Base-by-base conservation (phyloP, 2,329 filamentous ascomycete species). In the Dryadomyces quercus-mongolicae region DNA sequence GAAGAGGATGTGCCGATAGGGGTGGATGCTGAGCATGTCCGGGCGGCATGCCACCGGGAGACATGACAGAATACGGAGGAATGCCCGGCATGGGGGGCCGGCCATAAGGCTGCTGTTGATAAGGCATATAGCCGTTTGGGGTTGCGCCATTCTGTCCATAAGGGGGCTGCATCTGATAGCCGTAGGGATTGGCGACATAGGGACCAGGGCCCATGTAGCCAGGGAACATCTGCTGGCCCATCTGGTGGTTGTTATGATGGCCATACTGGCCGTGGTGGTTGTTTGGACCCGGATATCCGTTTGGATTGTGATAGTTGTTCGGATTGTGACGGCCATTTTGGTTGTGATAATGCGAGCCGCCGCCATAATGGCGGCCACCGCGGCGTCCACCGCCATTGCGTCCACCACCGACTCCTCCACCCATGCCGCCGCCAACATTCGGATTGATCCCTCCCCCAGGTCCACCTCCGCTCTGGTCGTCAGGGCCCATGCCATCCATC, bases 111-210 rank as follows among this genome's bases (percentile, higher is more conserved):
- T 70, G 67, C 56, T 70, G 67, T 55, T 70, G 73, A 60, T 78
- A 78, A 18, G 72, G 70, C 62, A 74, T 68, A 61, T 77, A 78
- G 31, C 68, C 70, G 20, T 59, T 59, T 7, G 69, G 65, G 62
- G 79, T 72, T 47, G 64, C 70, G 16, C 67, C 69, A 59, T 70
- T 74, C 62, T 81, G 82, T 62, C 44, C 34, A n/a, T 85, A 80
- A 50, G 71, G 80, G 58, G 78, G 76, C 55, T 78, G 74, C 67
- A 82, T 75, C 60, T 75, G 77, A 36, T 75, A 77, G 63, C 43
- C 59, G 21, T 78, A 80, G 60, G 68, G 61, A 22, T 55, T 49
- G 60, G 64, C 63, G 63, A 70, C 66, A 63, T 81, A 82, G 7
- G 72, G 70, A 62, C 70, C 82, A 7, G 72, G 70, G 62, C 70